Conservation (phyloP, 805 yeast genomes). For the Starmerella tilneyi region DNA sequence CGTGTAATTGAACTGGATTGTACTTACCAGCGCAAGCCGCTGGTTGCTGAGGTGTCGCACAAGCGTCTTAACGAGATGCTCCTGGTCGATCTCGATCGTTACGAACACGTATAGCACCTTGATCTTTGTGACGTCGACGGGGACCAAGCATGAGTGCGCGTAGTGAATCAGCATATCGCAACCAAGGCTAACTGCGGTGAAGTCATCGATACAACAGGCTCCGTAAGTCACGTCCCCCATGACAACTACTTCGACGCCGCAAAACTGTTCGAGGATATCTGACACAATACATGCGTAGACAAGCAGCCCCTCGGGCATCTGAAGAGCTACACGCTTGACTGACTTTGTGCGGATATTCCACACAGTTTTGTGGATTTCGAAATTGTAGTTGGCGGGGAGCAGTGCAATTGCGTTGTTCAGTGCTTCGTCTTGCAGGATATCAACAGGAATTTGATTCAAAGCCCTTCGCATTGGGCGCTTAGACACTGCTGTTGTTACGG, state of each 20-base stretch:
- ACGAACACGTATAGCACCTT: conserved; percentile 93
- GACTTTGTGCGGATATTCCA: conserved; percentile 74
- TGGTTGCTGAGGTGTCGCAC: conserved; percentile 59
- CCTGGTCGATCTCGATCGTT: conserved; percentile 78
- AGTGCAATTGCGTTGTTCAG: conserved; percentile 73
- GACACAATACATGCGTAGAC: conserved; percentile 82
- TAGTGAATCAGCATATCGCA: conserved; percentile 94
- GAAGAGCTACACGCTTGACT: conserved; percentile 81
- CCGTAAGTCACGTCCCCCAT: conserved; percentile 99
- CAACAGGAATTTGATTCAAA: conserved; percentile 79
- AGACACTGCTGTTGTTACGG: conserved; percentile 23
- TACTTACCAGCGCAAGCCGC: conserved; percentile 77
- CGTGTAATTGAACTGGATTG: conserved; percentile 94
- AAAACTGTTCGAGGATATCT: conserved; percentile 86
- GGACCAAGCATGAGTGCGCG: conserved; percentile 95
- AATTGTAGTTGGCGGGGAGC: conserved; percentile 84
- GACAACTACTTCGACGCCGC: conserved; percentile 73
- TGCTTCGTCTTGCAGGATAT: conserved; percentile 67
- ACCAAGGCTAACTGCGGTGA: conserved; percentile 80
- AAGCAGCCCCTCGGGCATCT: conserved; percentile 93
- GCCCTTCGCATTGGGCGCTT: conserved; percentile 33
- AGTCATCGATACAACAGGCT: conserved; percentile 97
- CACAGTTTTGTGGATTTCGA: conserved; percentile 89
- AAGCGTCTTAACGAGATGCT: conserved; percentile 68
- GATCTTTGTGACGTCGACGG: conserved; percentile 81